Evolutionary conservation across 2,329 filamentous ascomycete genomes (phyloP).

Genomic region (Cercospora beticola): DNA sequence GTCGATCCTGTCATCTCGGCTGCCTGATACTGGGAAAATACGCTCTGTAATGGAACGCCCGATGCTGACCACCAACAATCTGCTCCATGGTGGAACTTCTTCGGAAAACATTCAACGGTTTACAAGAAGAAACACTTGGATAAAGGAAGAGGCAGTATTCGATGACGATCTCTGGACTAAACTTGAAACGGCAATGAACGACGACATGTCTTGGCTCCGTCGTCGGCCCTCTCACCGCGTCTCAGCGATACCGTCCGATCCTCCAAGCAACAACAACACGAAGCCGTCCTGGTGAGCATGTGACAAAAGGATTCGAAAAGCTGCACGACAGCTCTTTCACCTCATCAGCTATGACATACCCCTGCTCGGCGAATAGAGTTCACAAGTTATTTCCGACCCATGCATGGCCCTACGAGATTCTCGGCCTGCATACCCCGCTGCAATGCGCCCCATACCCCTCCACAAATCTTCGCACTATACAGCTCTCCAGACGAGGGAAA

Average conservation of each 20-base stretch:
- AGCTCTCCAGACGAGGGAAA: neutral
- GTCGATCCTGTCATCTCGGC: conserved; percentile 7
- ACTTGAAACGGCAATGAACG: neutral
- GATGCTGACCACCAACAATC: neutral
- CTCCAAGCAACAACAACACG: neutral
- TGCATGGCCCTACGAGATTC: neutral
- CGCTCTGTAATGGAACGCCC: neutral
- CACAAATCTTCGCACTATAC: neutral
- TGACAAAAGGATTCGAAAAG: neutral
- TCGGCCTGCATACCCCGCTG: conserved; percentile 7
- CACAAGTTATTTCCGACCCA: neutral
- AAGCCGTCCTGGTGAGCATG: neutral
- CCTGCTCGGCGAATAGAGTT: neutral
- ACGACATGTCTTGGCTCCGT: conserved; percentile 1
- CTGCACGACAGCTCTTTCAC: neutral
- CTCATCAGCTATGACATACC: neutral
- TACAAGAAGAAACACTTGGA: neutral
- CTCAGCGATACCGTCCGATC: neutral
- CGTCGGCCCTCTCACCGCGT: neutral
- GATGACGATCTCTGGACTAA: neutral
- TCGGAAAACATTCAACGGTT: neutral
- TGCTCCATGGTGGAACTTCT: neutral
- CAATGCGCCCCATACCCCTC: conserved; percentile 5
- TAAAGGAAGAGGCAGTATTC: conserved; percentile 4
- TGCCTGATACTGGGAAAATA: neutral